Base-by-base conservation (phyloP, 2,329 filamentous ascomycete genomes). In the Diplodia scrobiculata region DNA sequence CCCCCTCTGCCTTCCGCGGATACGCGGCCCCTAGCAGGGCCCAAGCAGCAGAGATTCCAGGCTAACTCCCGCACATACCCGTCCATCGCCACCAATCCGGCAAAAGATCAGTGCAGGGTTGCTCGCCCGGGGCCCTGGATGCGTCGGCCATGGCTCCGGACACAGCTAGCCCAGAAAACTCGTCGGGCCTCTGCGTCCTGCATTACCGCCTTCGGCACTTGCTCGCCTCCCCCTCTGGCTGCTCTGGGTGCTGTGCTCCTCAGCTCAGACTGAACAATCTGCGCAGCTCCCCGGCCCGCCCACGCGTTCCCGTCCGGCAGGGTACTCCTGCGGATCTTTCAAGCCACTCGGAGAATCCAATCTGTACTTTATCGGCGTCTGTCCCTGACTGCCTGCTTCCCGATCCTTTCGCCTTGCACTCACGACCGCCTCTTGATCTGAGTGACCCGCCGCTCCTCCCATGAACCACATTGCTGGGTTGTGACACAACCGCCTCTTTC, bases 121-220 rank as follows among this genome's bases (percentile, higher is more conserved):
- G n/a, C 38, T 32, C 29, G 45, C 45, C 58, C 58, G 41, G 34
- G 41, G 29, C 41, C 27, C 29, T 36, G 48, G 41, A 25, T 47
- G 34, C 41, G 9, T 50, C 58, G 58, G 58, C 11, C 17, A 10
- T 32, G 17, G 29, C 29, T 36, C 58, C 58, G 11, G 9, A 27
- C 41, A 17, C 14, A 19, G 58, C 45, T 62, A 62, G 58, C 17
- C n/a, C 14, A 11, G 41, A 50, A 51, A 50, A 62, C 36, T 29
- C 58, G 27, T 50, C 25, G 58, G 58, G 58, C 58, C 58, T 62
- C 58, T 62, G 58, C 58, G 58, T 50, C 29, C 41, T 62, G 58
- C 21, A 51, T 62, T 62, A 50, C 58, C 58, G 29, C 10, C n/a
- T 62, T 62, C 58, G 41, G 58, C 41, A 62, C 58, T 62, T 62